Conservation (phyloP, 1,284 basidiomycete species). For the Ustilago lituana region DNA sequence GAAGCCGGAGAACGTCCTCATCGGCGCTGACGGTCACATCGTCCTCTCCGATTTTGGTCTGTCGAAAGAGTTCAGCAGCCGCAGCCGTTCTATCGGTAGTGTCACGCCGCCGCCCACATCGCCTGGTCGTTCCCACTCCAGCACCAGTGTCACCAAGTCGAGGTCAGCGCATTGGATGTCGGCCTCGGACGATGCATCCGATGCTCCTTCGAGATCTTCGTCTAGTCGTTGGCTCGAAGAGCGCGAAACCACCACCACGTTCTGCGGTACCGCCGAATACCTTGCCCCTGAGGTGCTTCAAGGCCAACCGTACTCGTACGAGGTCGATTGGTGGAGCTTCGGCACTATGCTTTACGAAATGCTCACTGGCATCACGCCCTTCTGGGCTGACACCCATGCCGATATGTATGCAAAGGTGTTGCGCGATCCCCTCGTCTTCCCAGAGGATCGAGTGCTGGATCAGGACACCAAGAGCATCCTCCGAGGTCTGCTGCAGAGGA, state of each 20-base stretch:
- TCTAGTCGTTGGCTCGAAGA: constrained; percentile 91
- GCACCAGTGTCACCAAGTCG: constrained; percentile 74
- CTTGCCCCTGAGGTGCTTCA: constrained; percentile 99
- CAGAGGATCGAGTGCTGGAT: constrained; percentile 87
- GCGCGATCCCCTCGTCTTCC: constrained; percentile 86
- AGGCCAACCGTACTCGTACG: constrained; percentile 94
- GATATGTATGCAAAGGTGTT: constrained; percentile 93
- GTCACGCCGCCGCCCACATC: constrained; percentile 81
- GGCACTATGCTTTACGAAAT: constrained; percentile 99
- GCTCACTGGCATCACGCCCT: constrained; percentile 98
- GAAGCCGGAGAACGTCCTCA: constrained; percentile 98
- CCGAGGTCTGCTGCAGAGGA: constrained; percentile 89
- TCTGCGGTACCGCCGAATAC: constrained; percentile 99
- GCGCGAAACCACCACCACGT: constrained; percentile 97
- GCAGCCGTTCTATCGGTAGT: constrained; percentile 78
- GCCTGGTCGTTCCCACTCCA: constrained; percentile 54
- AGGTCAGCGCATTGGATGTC: constrained; percentile 86
- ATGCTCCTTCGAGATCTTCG: constrained; percentile 17
- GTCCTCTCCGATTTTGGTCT: constrained; percentile 99
- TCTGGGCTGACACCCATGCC: constrained; percentile 92
- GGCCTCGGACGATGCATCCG: constrained; percentile 73
- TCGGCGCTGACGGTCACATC: constrained; percentile 98
- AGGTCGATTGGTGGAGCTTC: constrained; percentile 99
- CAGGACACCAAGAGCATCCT: constrained; percentile 93
- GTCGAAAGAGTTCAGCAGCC: constrained; percentile 77